phyloP scores from a whole-genome alignment of 2,329 filamentous ascomycete species.

The Fusarium mangiferae region DNA sequence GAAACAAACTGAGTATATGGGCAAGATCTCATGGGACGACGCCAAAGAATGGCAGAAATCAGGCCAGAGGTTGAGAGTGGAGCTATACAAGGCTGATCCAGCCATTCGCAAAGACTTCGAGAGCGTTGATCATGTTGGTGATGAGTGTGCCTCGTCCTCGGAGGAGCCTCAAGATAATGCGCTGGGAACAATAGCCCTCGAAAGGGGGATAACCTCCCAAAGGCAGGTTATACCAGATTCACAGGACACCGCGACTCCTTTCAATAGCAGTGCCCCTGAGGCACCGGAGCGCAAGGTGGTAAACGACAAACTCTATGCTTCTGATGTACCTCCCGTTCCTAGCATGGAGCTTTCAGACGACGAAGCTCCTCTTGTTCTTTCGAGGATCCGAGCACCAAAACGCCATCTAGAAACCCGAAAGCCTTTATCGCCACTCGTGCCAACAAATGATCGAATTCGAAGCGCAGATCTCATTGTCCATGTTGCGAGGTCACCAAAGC shows the following conservation, averaged over 20 bases:
- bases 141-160: neutral
- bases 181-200: neutral
- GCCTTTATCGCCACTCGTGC: neutral
- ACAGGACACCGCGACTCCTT: conserved; percentile 40
- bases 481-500: neutral
- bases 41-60: conserved; percentile 24
- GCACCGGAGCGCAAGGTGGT: neutral
- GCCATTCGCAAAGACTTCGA: conserved; percentile 14
- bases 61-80: conserved; percentile 17
- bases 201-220: neutral
- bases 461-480: neutral
- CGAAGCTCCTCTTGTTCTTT: conserved; percentile 47
- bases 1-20: conserved; percentile 46
- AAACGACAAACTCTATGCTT: neutral
- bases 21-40: conserved; percentile 46
- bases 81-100: conserved; percentile 18
- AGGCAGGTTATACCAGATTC: conserved; percentile 44
- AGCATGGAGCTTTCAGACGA: conserved; percentile 50
- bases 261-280: conserved; percentile 37
- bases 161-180: neutral
- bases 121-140: neutral
- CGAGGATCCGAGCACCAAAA: conserved; percentile 10
- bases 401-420: neutral
- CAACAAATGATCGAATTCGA: neutral
- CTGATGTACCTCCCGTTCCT: neutral